phyloP scores from a whole-genome alignment of 345 rosid species.

The Toxicodendron radicans region DNA sequence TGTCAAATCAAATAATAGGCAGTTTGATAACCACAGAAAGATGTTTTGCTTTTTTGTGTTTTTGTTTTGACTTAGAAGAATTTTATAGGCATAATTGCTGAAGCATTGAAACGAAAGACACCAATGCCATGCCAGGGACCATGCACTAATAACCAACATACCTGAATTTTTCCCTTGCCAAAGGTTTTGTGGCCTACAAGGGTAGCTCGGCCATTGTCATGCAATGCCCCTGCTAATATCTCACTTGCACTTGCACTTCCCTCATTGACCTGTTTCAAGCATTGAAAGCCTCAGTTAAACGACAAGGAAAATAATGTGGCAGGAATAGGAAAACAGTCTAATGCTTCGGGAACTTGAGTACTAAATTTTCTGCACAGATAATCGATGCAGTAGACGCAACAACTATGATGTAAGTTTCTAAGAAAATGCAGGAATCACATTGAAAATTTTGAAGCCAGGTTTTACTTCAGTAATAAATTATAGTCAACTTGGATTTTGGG shows the following conservation, averaged over 20 bases:
- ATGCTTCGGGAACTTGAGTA: neutral
- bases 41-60: neutral
- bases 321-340: no score
- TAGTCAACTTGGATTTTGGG: no score
- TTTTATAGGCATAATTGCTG: neutral
- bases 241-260: constrained; percentile 98
- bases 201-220: constrained; percentile 88
- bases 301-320: neutral
- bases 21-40: neutral
- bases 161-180: constrained; percentile 96
- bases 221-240: constrained; percentile 87
- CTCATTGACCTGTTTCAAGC: constrained; percentile 66
- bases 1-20: no score
- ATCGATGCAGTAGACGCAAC: neutral
- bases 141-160: constrained; percentile 13
- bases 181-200: constrained; percentile 85
- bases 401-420: neutral
- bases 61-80: neutral
- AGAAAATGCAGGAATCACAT: neutral
- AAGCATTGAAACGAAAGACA: neutral
- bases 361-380: neutral
- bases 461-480: no score
- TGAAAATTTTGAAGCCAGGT: no score
- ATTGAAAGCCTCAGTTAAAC: neutral
- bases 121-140: neutral